Evolutionary conservation across 1,284 basidiomycete species (phyloP).

Genomic region (Neonothopanus nambi): DNA sequence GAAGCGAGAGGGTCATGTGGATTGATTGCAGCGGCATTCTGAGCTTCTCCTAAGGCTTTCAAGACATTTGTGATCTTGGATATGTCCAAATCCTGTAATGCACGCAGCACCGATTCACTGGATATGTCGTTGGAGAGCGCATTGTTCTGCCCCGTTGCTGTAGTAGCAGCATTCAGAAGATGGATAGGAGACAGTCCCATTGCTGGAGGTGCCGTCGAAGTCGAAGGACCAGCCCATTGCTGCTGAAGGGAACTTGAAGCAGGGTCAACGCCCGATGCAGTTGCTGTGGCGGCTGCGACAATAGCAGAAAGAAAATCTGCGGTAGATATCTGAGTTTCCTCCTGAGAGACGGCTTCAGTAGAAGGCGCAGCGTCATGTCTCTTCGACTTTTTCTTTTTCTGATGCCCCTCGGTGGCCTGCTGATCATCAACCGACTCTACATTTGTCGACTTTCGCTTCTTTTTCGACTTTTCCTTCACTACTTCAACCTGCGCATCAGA

Average conservation of each 20-base stretch:
- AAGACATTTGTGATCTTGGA: conserved; percentile 66
- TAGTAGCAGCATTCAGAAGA: conserved; percentile 3
- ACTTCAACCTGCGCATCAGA: conserved; percentile 2
- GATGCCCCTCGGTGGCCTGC: not conserved
- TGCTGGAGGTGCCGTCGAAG: conserved; percentile 19
- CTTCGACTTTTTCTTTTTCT: conserved; percentile 10
- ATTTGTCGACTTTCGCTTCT: conserved; percentile 25
- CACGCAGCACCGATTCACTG: conserved; percentile 73
- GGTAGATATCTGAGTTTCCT: conserved; percentile 21
- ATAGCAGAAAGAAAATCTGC: conserved; percentile 63
- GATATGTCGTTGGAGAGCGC: conserved; percentile 51
- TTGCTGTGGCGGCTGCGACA: conserved; percentile 54
- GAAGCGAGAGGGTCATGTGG: conserved; percentile 21
- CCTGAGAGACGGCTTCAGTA: not conserved
- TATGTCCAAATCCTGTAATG: conserved; percentile 70
- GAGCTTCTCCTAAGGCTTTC: conserved; percentile 58
- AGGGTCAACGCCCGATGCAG: conserved; percentile 25
- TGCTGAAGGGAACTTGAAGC: conserved; percentile 13
- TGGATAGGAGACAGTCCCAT: conserved; percentile 6
- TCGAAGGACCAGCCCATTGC: conserved; percentile 18
- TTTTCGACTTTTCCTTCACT: conserved; percentile 21
- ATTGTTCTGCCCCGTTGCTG: conserved; percentile 25
- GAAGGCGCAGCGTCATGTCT: conserved; percentile 13
- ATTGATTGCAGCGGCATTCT: conserved; percentile 41
- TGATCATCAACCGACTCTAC: not conserved